Percentiles rank a stretch among this genome's conserved stretches.
Conservation (phyloP, 2,329 filamentous ascomycete species). For the Penicillium sp. region DNA sequence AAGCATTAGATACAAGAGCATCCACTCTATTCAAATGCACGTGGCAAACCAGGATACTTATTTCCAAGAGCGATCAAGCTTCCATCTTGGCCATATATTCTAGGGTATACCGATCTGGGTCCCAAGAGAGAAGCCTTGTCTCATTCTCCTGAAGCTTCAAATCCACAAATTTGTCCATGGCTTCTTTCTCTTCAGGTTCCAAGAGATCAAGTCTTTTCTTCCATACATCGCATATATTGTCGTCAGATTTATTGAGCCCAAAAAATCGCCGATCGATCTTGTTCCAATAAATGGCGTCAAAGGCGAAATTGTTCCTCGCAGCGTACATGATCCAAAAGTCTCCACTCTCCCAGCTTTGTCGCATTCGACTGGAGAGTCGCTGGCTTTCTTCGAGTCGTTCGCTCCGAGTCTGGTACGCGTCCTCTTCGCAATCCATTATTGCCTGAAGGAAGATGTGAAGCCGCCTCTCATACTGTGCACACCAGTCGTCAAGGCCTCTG, state of each 20-base stretch:
- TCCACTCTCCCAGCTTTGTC: not conserved
- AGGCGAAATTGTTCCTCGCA: too few species aligned
- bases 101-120: conserved; percentile 7
- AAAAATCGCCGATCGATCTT: conserved; percentile 8
- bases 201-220: conserved; percentile 5
- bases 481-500: conserved; percentile 14
- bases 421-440: conserved; percentile 8
- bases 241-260: not conserved
- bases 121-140: conserved; percentile 6
- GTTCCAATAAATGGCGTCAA: conserved; percentile 1
- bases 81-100: not conserved
- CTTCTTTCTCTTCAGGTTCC: not conserved
- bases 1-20: too few species aligned
- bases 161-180: conserved; percentile 6
- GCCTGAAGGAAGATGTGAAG: conserved; percentile 15
- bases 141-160: conserved; percentile 6
- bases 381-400: conserved; percentile 7
- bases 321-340: conserved; percentile 7
- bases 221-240: conserved; percentile 3
- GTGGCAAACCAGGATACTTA: too few species aligned
- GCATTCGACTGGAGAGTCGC: conserved; percentile 17
- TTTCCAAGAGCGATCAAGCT: too few species aligned
- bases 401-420: conserved; percentile 1
- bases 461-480: not conserved
- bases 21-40: too few species aligned